phyloP scores from a whole-genome alignment of 495 filamentous ascomycete species.

The Hypomontagnella monticulosa region DNA sequence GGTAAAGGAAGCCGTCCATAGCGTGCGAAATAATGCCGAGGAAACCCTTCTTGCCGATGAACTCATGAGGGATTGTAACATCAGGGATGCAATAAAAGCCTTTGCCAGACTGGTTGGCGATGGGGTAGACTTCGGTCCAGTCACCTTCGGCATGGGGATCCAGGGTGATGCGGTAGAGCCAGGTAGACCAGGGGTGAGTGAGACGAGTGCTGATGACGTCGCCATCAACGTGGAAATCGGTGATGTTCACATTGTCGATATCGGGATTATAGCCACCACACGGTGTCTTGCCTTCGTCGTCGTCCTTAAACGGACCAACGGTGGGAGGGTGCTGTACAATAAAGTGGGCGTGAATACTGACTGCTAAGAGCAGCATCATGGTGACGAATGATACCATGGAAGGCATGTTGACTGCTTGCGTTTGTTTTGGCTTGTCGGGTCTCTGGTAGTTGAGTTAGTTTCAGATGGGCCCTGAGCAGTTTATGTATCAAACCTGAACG shows the following conservation, averaged over 20 bases:
- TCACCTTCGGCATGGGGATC: conserved; percentile 38
- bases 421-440: conserved; percentile 1
- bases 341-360: conserved; percentile 58
- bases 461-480: neutral
- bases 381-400: conserved; percentile 10
- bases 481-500: neutral
- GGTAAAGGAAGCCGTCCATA: conserved; percentile 60
- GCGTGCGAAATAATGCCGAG: conserved; percentile 55
- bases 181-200: conserved; percentile 57
- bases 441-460: neutral
- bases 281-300: conserved; percentile 50
- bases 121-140: conserved; percentile 60
- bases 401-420: conserved; percentile 26
- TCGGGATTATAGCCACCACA: conserved; percentile 59
- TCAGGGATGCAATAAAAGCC: conserved; percentile 56
- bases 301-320: conserved; percentile 58
- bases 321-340: conserved; percentile 53
- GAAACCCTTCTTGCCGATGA: conserved; percentile 60
- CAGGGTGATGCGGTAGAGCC: conserved; percentile 47
- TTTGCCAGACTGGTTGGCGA: conserved; percentile 56
- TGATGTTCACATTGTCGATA: conserved; percentile 47
- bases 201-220: conserved; percentile 51
- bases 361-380: conserved; percentile 45
- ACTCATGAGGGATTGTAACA: conserved; percentile 53
- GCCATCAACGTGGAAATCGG: conserved; percentile 63